Evolutionary conservation across 179 eudicot species (phyloP).

Genomic region (Silene noctiflora): DNA sequence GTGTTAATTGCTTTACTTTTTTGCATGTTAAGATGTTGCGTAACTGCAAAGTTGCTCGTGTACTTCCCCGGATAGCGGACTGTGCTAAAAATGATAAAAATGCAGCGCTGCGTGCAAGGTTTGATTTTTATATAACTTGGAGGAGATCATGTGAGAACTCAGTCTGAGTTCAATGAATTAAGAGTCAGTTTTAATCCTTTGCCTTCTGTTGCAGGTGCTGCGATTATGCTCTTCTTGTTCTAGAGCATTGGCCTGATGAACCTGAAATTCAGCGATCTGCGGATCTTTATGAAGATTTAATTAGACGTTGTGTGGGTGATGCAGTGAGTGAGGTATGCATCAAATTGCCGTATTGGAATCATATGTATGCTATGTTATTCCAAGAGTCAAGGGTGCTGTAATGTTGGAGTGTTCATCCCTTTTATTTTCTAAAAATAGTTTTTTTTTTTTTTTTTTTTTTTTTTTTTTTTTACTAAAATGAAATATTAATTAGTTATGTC

Average conservation of each 20-base stretch:
- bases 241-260: conserved; percentile 98
- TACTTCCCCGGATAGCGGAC: conserved; percentile 88
- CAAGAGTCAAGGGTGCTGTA: neutral
- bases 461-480: too few species aligned
- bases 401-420: neutral
- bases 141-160: neutral
- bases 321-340: conserved; percentile 93
- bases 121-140: conserved; percentile 20
- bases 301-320: conserved; percentile 90
- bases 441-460: too few species aligned
- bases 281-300: conserved; percentile 93
- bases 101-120: conserved; percentile 95
- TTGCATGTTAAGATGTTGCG: conserved; percentile 77
- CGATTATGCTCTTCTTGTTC: conserved; percentile 89
- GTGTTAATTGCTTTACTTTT: conserved; percentile 5
- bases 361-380: neutral
- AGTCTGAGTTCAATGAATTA: conserved; percentile 3
- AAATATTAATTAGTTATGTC: too few species aligned
- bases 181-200: neutral
- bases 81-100: conserved; percentile 86
- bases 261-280: conserved; percentile 96
- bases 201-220: conserved; percentile 60
- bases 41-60: conserved; percentile 94
- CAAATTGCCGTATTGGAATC: conserved; percentile 3
- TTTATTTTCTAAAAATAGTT: too few species aligned